phyloP scores from a whole-genome alignment of 2,329 filamentous ascomycete genomes.

The Boeremia exigua region DNA sequence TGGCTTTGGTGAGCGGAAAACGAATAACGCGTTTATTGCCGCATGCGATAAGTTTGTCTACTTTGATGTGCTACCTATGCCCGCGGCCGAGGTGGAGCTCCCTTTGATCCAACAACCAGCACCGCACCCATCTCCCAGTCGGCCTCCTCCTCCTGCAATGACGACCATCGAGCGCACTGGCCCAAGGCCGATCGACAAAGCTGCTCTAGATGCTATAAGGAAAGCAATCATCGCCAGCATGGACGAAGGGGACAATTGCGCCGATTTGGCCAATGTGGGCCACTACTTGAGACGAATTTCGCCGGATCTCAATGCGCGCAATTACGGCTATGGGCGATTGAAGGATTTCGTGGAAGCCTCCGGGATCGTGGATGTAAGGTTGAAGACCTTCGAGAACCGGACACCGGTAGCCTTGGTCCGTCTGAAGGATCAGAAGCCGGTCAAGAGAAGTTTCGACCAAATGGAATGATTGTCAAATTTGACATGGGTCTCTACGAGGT shows the following conservation, averaged over 20 bases:
- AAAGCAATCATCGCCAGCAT: constrained; percentile 15
- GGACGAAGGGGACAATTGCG: constrained; percentile 28
- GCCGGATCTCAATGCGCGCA: constrained; percentile 34
- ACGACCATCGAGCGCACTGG: background rate
- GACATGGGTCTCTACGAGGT: too few relatives aligned
- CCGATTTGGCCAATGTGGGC: constrained; percentile 35
- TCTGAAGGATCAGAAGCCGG: constrained; percentile 5
- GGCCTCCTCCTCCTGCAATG: background rate
- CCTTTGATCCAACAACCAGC: background rate
- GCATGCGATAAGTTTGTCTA: constrained; percentile 40
- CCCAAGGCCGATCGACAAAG: background rate
- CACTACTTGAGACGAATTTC: constrained; percentile 25
- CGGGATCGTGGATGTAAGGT: constrained; percentile 20
- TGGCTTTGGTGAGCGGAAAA: constrained; percentile 43
- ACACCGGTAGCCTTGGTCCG: constrained; percentile 20
- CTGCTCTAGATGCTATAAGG: constrained; percentile 19
- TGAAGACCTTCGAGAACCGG: constrained; percentile 9
- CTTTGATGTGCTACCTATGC: constrained; percentile 13
- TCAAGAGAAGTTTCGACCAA: background rate
- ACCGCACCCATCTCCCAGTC: background rate
- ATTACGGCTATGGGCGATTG: constrained; percentile 32
- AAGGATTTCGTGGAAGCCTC: constrained; percentile 20
- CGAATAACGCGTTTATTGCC: constrained; percentile 31
- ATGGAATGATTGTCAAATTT: background rate
- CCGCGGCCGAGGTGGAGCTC: background rate